Conservation (phyloP, 768 basidiomycete genomes). For the Ramaria sp. region DNA sequence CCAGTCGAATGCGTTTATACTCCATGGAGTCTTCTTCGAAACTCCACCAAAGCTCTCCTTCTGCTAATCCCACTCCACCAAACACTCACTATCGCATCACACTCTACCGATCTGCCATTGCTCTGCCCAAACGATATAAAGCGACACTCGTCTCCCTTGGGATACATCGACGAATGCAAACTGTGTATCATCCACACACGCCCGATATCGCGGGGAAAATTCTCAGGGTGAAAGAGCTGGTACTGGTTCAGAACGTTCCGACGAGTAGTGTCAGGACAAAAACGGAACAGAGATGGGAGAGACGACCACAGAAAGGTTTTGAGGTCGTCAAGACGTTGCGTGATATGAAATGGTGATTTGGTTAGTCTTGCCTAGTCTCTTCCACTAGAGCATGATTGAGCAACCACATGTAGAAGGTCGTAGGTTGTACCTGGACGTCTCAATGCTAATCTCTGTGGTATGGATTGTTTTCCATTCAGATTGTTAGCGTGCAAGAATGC, state of each 20-base stretch:
- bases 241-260: conserved; percentile 80
- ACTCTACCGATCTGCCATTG: conserved; percentile 77
- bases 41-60: not conserved
- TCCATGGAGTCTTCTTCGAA: not conserved
- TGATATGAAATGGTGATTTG: not conserved
- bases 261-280: conserved; percentile 56
- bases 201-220: conserved; percentile 80
- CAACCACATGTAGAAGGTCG: too few species aligned
- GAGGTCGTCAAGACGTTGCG: conserved; percentile 29
- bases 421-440: too few species aligned
- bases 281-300: conserved; percentile 53
- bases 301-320: conserved; percentile 62
- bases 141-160: conserved; percentile 77
- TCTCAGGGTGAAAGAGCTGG: conserved; percentile 77
- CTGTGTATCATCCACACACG: conserved; percentile 67
- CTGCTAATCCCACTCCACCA: not conserved
- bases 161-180: conserved; percentile 72
- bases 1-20: not conserved
- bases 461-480: too few species aligned
- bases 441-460: too few species aligned
- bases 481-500: too few species aligned
- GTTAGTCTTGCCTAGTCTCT: not conserved
- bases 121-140: conserved; percentile 59
- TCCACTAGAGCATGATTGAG: too few species aligned
- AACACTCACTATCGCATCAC: conserved; percentile 83